Base-by-base conservation (phyloP, 2,329 filamentous ascomycete species). In the Ophiobolus disseminans region DNA sequence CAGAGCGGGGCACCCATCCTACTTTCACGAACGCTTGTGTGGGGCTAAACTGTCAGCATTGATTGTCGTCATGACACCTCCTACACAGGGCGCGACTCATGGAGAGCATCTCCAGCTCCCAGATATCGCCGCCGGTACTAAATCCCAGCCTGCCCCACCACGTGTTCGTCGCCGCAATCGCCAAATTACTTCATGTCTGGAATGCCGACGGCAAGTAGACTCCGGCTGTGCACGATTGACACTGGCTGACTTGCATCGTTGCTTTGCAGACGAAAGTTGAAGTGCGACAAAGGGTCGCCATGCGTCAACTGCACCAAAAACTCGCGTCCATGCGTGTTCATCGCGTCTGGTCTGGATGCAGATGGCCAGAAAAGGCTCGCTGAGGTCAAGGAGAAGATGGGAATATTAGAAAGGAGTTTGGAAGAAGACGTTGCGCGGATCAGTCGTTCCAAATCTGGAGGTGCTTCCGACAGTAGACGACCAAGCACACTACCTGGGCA, bases 321-420 rank as follows among this genome's bases (percentile, higher is more conserved):
- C 63, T 63, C 68, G n/a, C 74, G 80, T 14, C 76, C 80, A 56
- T 83, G 81, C 58, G 69, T 88, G 28, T 90, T 88, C 65, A 78
- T 90, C 26, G 83, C 85, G 2, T 82, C 85, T 0, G 81, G 85
- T 17, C 76, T 89, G n/a, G 88, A 91, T 68, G 81, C 87, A 51
- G 83, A 83, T 6, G 84, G 84, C 43, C 86, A 89, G 70, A 79
- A 86, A 59, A 86, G 86, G 60, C 78, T 91, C 44, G 87, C 86
- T 3, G 86, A 90, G 63, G 86, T 91, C 69, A 91, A 91, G 73
- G 88, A 91, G 69, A 87, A 87, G 71, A 88, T 91, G 72, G 87
- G 87, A 20, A 84, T 82, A 7, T 74, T 91, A 14, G 88, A 91
- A 73, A 79, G 84, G 43, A 82, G 86, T 45, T 77, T 91, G 5